Evolutionary conservation across 2,329 filamentous ascomycete species (phyloP).

Genomic region (Alternaria sp.): DNA sequence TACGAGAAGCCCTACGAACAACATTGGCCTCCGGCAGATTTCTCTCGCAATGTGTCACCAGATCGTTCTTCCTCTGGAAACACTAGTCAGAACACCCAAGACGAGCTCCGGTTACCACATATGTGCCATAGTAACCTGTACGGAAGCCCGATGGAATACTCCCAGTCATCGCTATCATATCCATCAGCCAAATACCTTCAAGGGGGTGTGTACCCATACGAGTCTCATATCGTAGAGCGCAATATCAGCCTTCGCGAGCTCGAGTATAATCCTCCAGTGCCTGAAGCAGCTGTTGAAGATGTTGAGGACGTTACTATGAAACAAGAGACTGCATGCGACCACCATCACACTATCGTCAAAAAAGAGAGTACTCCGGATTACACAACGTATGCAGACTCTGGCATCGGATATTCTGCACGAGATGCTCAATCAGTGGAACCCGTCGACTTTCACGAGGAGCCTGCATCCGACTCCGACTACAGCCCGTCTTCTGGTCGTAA

Average conservation of each 20-base stretch:
- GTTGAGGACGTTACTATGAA: constrained; percentile 34
- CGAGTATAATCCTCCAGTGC: constrained; percentile 43
- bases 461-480: constrained; percentile 50
- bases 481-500: constrained; percentile 36
- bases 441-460: constrained; percentile 39
- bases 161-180: constrained; percentile 32
- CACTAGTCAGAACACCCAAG: constrained; percentile 44
- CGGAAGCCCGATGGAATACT: constrained; percentile 31
- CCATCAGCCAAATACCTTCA: constrained; percentile 28
- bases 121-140: constrained; percentile 28
- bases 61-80: constrained; percentile 47
- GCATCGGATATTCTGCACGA: constrained; percentile 39
- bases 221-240: constrained; percentile 20
- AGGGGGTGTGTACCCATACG: constrained; percentile 23
- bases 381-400: constrained; percentile 37
- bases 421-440: constrained; percentile 52
- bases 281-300: constrained; percentile 39
- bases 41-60: constrained; percentile 43
- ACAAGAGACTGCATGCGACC: constrained; percentile 32
- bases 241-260: constrained; percentile 45
- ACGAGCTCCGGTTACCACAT: constrained; percentile 42
- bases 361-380: constrained; percentile 25
- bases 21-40: constrained; percentile 35
- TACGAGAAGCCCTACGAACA: constrained; percentile 29
- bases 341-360: constrained; percentile 28